Evolutionary conservation across 1,284 basidiomycete species (phyloP), one percentile per base, ranked within the genome.

Genomic region (Papiliotrema laurentii): DNA sequence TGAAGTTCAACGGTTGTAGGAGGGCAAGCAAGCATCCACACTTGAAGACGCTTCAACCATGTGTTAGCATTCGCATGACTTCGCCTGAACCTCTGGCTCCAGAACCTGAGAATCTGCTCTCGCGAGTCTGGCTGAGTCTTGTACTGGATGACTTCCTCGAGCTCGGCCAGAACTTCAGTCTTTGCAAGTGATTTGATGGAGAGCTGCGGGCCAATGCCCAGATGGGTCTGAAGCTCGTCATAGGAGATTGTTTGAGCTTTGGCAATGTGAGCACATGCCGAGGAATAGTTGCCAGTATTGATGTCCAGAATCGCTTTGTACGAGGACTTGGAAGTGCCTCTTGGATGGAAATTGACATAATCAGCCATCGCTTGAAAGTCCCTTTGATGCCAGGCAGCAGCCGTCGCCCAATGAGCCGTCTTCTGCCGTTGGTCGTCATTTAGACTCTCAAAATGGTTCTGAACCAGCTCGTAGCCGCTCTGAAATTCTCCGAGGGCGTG

Each of bases 291-390:
- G 5, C 57, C 58, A 31, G 61, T 54, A 34, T 64, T 58, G 25
- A 70, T 60, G 38, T 72, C 68, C 38, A 70, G 61, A 41, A 72
- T 66, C 10, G 69, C 69, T 51, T 72, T 72, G 63, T 70, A 72
- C 3, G 70, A 55, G 16, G 64, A 62, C 48, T 68, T 72, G 18
- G 60, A 60, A 2, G 68, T 64, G 3, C 69, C 69, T 48, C 67
- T 69, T 6, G 61, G 63, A 38, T 69, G 66, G 46, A 64, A 69
- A 1, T 67, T 58, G 21, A 68, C 54, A 30, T 61, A 70, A 39
- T 69, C 61, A 30, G 63, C 59, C 69, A 72, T 70, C 11, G 62
- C 50, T 21, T 66, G 60, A 49, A 60, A 72, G 47, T 72, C 68
- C 14, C 59, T 61, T 59, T 66, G 65, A 42, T 68, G 66, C 68